Evolutionary conservation across 2,329 filamentous ascomycete species (phyloP).

Genomic region (Phyllosticta capitalensis): DNA sequence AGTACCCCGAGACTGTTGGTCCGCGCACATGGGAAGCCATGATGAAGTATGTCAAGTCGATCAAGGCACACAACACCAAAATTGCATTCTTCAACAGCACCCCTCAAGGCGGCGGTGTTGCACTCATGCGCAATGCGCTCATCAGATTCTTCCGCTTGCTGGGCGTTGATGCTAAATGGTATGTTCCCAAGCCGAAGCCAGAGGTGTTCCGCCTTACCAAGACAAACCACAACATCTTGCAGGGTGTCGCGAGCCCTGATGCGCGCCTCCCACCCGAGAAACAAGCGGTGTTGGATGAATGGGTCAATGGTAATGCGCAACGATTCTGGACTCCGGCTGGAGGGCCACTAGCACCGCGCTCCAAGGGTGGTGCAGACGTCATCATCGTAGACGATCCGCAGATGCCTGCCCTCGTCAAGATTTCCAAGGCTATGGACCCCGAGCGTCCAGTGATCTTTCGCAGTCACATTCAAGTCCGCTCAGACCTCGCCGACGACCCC

Average conservation of each 20-base stretch:
- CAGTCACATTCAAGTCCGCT: constrained; percentile 74
- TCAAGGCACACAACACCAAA: constrained; percentile 55
- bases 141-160: constrained; percentile 60
- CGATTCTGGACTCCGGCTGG: constrained; percentile 63
- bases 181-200: constrained; percentile 68
- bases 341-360: constrained; percentile 55
- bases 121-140: constrained; percentile 70
- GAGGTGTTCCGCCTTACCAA: constrained; percentile 78
- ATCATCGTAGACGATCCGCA: constrained; percentile 76
- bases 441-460: constrained; percentile 70
- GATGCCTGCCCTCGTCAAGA: constrained; percentile 68
- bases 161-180: constrained; percentile 64
- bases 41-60: constrained; percentile 51
- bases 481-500: constrained; percentile 55
- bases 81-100: constrained; percentile 74
- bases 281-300: constrained; percentile 54
- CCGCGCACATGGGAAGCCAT: constrained; percentile 56
- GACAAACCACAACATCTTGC: constrained; percentile 80
- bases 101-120: constrained; percentile 73
- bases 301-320: constrained; percentile 64
- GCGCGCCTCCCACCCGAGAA: constrained; percentile 56
- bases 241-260: constrained; percentile 60
- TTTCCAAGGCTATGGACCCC: constrained; percentile 63
- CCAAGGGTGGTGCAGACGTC: constrained; percentile 65
- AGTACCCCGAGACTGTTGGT: constrained; percentile 54